Conservation (phyloP, 164 flowering plant genomes). For the Euptelea pleiosperma region DNA sequence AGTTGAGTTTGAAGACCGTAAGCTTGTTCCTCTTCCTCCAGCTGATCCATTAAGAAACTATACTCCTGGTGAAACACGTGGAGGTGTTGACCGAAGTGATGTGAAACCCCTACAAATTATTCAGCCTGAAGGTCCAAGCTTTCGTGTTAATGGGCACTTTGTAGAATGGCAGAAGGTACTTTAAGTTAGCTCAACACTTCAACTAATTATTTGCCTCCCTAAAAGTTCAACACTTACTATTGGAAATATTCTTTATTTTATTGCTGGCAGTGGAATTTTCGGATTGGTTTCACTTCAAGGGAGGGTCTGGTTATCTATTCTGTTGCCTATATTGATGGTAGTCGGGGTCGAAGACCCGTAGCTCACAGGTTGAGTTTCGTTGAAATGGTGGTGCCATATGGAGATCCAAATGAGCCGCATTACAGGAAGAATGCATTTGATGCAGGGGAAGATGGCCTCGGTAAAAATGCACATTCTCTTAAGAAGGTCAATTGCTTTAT, state of each 20-base stretch:
- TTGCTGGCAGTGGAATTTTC: slow-evolving; percentile 78
- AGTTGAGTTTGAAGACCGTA: slow-evolving; percentile 85
- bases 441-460: slow-evolving; percentile 97
- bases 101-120: slow-evolving; percentile 78
- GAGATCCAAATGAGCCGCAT: slow-evolving; percentile 93
- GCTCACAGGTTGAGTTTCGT: slow-evolving; percentile 92
- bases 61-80: slow-evolving; percentile 81
- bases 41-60: slow-evolving; percentile 92
- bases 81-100: slow-evolving; percentile 92
- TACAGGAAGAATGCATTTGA: slow-evolving; percentile 95
- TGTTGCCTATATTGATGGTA: slow-evolving; percentile 89
- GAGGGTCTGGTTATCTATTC: slow-evolving; percentile 88
- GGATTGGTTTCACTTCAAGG: slow-evolving; percentile 84
- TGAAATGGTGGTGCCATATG: slow-evolving; percentile 96
- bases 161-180: slow-evolving; percentile 90
- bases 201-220: no score
- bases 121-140: slow-evolving; percentile 97
- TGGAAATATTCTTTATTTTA: background rate
- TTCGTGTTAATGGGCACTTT: slow-evolving; percentile 72
- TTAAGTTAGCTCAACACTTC: no score
- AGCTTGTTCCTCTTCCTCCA: slow-evolving; percentile 85
- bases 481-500: slow-evolving; percentile 53
- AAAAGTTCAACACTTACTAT: no score
- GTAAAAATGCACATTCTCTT: slow-evolving; percentile 91
- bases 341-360: slow-evolving; percentile 79